Evolutionary conservation across 169 alveolate genomes (phyloP), one percentile per base, ranked within the genome.

Genomic region (Cardiosporidium cionae): DNA sequence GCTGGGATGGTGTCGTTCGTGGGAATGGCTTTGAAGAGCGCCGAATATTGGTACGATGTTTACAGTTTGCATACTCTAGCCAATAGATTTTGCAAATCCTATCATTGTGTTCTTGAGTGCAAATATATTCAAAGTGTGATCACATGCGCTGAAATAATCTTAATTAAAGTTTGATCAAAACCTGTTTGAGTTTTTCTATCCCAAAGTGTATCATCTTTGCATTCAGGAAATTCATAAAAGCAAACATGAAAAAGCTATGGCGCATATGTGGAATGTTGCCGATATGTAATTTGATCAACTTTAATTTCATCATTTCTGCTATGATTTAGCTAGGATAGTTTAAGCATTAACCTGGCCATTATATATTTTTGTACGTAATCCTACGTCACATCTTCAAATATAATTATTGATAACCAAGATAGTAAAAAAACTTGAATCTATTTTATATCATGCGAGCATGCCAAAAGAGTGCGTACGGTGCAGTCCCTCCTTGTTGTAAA

Each of bases 1-100:
- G 88, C 64, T 92, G 97, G 95, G 97, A 92, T 80, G 97, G 97
- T 28, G 89, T 88, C 28, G 94, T 90, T 64, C 84, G 97, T 53
- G 84, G 90, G 52, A 92, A 89, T 83, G 94, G 93, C 6, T 90
- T 75, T 80, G 97, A 92, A 78, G 84, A 74, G 32, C 82, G 79
- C 32, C 70, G 69, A 32, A 35, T 75, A 3, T 32, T 64, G 70
- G 81, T 66, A 32, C 27, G 65, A 32, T 22, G 5, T 16, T 35
- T 7, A 2, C 29, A 34, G 27, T 33, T 66, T 33, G 72, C 16
- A 66, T 25, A 52, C n/a, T 66, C 9, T 23, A n/a, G 52, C 62
- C n/a, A 23, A 32, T n/a, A 63, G 62, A 23, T 52, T n/a, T n/a
- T 0, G 29, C n/a, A n/a, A n/a, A n/a, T n/a, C 62, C n/a, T 25